These are phyloP conservation scores for Grifola frondosa DNA, from an alignment of 1,284 basidiomycete species.

Conservation along the genomic window DNA sequence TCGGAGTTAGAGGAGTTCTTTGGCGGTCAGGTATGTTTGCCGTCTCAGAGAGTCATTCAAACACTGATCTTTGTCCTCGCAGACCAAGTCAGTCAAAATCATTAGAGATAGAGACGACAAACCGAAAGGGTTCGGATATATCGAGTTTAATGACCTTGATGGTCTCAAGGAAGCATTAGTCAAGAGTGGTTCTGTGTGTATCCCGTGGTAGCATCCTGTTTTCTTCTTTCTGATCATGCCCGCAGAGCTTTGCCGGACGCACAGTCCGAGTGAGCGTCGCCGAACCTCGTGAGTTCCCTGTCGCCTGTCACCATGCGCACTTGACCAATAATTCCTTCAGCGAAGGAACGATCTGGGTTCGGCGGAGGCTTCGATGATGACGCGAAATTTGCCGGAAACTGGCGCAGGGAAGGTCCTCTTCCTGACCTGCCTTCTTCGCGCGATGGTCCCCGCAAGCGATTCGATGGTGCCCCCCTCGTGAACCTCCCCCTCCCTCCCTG, in stretches of 20 bases:
- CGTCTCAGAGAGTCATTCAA: background rate
- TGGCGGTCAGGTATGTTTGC: constrained; percentile 51
- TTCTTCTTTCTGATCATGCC: constrained; percentile 10
- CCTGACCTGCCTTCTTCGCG: constrained; percentile 57
- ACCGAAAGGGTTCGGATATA: constrained; percentile 97
- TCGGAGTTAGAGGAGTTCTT: constrained; percentile 85
- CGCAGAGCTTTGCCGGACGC: constrained; percentile 73
- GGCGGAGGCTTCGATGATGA: constrained; percentile 55
- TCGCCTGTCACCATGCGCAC: constrained; percentile 4
- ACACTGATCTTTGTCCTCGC: constrained; percentile 6
- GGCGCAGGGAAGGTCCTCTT: constrained; percentile 88
- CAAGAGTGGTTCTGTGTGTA: constrained; percentile 62
- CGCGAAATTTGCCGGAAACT: constrained; percentile 74
- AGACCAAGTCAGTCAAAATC: constrained; percentile 88
- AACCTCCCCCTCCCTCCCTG: constrained; percentile 46
- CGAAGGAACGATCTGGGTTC: constrained; percentile 69
- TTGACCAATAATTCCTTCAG: constrained; percentile 37
- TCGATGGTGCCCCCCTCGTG: constrained; percentile 49
- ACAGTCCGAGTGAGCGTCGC: constrained; percentile 91
- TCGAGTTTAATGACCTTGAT: constrained; percentile 87
- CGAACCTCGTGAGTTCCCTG: constrained; percentile 76
- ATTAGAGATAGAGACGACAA: constrained; percentile 90
- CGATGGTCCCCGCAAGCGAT: constrained; percentile 62
- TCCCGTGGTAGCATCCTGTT: constrained; percentile 3
- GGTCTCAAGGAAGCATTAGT: constrained; percentile 81